These are phyloP conservation scores for Hebeloma cylindrosporum DNA, from an alignment of 768 basidiomycete genomes.

Conservation along the genomic window DNA sequence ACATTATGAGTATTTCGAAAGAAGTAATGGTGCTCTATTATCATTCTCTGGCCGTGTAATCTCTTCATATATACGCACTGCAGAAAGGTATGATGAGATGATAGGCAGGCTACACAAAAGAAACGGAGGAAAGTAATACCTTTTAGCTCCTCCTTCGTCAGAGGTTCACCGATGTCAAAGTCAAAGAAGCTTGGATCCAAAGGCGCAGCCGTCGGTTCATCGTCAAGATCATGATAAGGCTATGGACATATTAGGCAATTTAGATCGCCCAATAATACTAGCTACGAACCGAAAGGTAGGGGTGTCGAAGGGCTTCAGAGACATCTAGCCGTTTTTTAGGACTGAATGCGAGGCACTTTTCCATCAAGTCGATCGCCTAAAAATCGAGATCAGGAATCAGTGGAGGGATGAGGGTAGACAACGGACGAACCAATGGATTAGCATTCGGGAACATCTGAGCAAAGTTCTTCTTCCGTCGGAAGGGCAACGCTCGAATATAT, in stretches of 20 bases:
- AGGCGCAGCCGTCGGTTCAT: slow-evolving; percentile 81
- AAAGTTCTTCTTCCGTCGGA: slow-evolving; percentile 78
- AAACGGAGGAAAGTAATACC: slow-evolving; percentile 33
- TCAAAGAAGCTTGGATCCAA: slow-evolving; percentile 81
- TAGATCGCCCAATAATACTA: slow-evolving; percentile 3
- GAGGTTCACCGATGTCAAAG: slow-evolving; percentile 69
- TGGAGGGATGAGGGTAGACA: slow-evolving; percentile 5
- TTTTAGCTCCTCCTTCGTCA: slow-evolving; percentile 71
- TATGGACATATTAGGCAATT: slow-evolving; percentile 25
- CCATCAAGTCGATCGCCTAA: slow-evolving; percentile 75
- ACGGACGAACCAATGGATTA: slow-evolving; percentile 53
- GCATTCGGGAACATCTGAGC: slow-evolving; percentile 70
- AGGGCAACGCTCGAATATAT: slow-evolving; percentile 86
- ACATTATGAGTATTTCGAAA: slow-evolving; percentile 19
- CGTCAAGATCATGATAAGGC: slow-evolving; percentile 87
- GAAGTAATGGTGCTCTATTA: slow-evolving; percentile 16
- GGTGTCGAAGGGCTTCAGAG: slow-evolving; percentile 83
- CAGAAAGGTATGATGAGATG: slow-evolving; percentile 3
- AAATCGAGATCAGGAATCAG: background rate
- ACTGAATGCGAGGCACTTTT: slow-evolving; percentile 79
- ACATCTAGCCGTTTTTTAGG: slow-evolving; percentile 89
- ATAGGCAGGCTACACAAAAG: background rate
- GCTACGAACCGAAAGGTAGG: slow-evolving; percentile 72
- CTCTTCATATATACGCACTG: slow-evolving; percentile 53
- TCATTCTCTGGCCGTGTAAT: slow-evolving; percentile 39